Evolutionary conservation across 257 asterid genomes (phyloP), one percentile per base, ranked within the genome.

Genomic region (Solanum chilense): DNA sequence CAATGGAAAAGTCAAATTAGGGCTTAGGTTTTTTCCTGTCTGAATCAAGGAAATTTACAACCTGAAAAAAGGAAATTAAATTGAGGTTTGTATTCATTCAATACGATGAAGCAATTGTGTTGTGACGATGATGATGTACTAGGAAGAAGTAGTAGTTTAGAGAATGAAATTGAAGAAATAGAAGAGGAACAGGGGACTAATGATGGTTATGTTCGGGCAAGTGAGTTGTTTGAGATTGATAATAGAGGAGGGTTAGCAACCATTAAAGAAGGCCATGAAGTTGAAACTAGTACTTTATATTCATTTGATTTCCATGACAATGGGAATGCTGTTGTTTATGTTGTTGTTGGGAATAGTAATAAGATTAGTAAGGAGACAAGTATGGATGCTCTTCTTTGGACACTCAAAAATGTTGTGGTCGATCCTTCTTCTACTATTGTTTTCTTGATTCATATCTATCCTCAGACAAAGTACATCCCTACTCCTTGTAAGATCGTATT

Each of bases 381-480:
- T 89, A 93, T 93, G 95, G 95, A 91, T 82, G 98, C 96, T 0
- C 86, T 94, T 87, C 14, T 83, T 4, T 94, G 98, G 98, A 86
- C 98, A 1, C 82, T 95, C 18, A 66, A 71, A 35, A 84, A 92
- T 68, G 85, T 70, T 31, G 80, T 88, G 31, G 2, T 12, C 20
- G 82, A 74, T 74, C 52, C 91, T 1, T 52, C 92, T 7, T 86
- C 93, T 6, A 41, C 92, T 11, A 52, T 92, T 27, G 90, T 95
- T 39, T 92, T 90, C 88, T 94, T 95, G 75, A 80, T 95, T 85
- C 95, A 92, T 37, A 92, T 93, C 31, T 95, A 93, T 85, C 96
- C 97, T 18, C 93, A 92, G 90, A 90, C 91, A 12, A 93, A 92
- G 90, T 90, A 9, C 92, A 92, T 95, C 89, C 98, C 98, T 11